Evolutionary conservation across 139 green algal species (phyloP).

Genomic region (Edaphochlamys debaryana): DNA sequence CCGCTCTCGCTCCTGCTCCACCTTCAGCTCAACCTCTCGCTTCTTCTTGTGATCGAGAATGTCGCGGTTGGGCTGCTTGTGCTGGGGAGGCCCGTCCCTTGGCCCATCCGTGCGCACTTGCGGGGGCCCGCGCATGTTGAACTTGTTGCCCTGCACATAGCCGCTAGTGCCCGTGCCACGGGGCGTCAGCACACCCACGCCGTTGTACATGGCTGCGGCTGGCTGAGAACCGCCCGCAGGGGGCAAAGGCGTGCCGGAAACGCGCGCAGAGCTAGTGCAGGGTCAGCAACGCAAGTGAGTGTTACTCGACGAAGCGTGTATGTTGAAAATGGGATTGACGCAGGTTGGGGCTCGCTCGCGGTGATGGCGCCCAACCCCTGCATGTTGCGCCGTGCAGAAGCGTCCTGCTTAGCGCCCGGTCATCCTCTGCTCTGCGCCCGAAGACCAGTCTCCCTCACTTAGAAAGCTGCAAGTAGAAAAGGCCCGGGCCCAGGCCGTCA

Average conservation of each 20-base stretch:
- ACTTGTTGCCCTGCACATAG: conserved; percentile 96
- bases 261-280: background rate
- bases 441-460: too few relatives aligned
- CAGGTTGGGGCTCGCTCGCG: too few relatives aligned
- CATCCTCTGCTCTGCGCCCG: too few relatives aligned
- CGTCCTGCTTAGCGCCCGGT: too few relatives aligned
- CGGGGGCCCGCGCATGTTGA: conserved; percentile 80
- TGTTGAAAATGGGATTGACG: too few relatives aligned
- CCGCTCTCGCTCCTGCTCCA: conserved; percentile 80
- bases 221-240: too few relatives aligned
- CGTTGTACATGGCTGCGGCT: conserved; percentile 85
- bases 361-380: too few relatives aligned
- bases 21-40: conserved; percentile 92
- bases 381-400: too few relatives aligned
- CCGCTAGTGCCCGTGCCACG: conserved; percentile 93
- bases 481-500: too few relatives aligned
- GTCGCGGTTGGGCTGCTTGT: conserved; percentile 78
- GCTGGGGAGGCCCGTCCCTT: conserved; percentile 43
- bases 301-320: too few relatives aligned
- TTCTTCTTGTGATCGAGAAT: conserved; percentile 96
- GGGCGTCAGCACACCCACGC: conserved; percentile 93
- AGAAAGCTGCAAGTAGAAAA: too few relatives aligned
- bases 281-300: too few relatives aligned
- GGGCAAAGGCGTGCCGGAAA: background rate
- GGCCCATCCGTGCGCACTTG: background rate